phyloP scores from a whole-genome alignment of 1,284 basidiomycete genomes.

The Moniliella sp. region DNA sequence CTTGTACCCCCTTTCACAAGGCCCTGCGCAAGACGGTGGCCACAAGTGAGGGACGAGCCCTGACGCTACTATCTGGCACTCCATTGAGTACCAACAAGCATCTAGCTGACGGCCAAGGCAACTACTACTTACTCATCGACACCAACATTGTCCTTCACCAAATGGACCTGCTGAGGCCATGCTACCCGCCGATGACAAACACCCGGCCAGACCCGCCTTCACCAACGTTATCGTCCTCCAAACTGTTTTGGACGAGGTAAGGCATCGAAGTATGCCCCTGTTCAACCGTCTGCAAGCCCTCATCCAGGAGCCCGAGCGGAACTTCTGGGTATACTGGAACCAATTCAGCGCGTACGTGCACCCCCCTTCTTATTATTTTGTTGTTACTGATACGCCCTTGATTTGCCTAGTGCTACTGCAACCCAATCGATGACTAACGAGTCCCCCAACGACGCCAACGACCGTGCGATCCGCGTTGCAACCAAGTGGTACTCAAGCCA shows the following conservation, averaged over 20 bases:
- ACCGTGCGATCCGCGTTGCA: slow-evolving; percentile 23
- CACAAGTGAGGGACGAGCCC: slow-evolving; percentile 34
- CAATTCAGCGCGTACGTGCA: slow-evolving; percentile 10
- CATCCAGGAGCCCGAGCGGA: slow-evolving; percentile 25
- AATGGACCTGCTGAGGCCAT: slow-evolving; percentile 11
- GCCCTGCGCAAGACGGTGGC: slow-evolving; percentile 41
- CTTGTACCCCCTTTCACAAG: slow-evolving; percentile 11
- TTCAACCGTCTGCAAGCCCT: slow-evolving; percentile 44
- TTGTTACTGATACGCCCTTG: slow-evolving; percentile 3
- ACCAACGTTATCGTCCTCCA: slow-evolving; percentile 53
- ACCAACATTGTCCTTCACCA: slow-evolving; percentile 81
- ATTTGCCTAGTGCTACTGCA: slow-evolving; percentile 6
- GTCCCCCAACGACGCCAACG: slow-evolving; percentile 28
- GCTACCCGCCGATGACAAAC: neutral
- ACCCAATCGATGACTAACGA: slow-evolving; percentile 15
- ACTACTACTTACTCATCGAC: slow-evolving; percentile 66
- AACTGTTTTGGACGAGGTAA: slow-evolving; percentile 83
- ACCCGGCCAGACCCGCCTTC: slow-evolving; percentile 8
- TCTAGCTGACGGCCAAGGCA: slow-evolving; percentile 37
- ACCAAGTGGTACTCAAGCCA: slow-evolving; percentile 24
- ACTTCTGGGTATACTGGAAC: slow-evolving; percentile 25
- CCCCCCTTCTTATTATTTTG: neutral
- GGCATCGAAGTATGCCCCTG: slow-evolving; percentile 75
- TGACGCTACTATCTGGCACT: slow-evolving; percentile 11
- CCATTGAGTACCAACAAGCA: slow-evolving; percentile 12